Evolutionary conservation across 2,329 filamentous ascomycete species (phyloP).

Genomic region (Colletotrichum acutatum): DNA sequence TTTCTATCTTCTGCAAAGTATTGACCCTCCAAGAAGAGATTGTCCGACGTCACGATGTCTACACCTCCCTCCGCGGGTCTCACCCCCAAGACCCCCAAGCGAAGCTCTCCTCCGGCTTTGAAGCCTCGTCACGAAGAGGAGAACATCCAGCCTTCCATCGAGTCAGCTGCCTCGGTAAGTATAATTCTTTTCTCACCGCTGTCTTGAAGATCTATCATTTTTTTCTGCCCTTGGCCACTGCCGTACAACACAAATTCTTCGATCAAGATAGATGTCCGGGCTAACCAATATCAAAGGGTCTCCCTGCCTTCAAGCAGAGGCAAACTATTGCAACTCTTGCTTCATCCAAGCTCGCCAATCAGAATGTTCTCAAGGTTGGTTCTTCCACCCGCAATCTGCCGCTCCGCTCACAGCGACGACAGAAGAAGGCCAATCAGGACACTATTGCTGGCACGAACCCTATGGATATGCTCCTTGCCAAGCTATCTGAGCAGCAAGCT

Average conservation of each 20-base stretch:
- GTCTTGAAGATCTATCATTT: not conserved
- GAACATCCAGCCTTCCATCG: conserved; percentile 23
- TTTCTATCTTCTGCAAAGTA: conserved; percentile 29
- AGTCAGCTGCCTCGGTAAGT: conserved; percentile 17
- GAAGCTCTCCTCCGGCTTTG: conserved; percentile 29
- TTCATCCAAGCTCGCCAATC: conserved; percentile 66
- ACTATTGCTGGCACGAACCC: conserved; percentile 55
- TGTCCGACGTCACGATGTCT: conserved; percentile 26
- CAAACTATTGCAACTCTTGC: conserved; percentile 59
- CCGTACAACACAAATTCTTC: not conserved
- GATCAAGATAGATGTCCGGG: not conserved
- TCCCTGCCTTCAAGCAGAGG: conserved; percentile 41
- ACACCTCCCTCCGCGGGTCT: conserved; percentile 19
- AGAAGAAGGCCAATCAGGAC: conserved; percentile 61
- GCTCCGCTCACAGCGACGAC: conserved; percentile 48
- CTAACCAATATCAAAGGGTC: not conserved
- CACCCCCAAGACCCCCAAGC: conserved; percentile 27
- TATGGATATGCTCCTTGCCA: conserved; percentile 80
- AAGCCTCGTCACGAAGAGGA: conserved; percentile 39
- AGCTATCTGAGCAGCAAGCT: conserved; percentile 77
- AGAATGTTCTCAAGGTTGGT: conserved; percentile 63
- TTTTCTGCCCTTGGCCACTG: not conserved
- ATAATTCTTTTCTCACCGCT: not conserved
- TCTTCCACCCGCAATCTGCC: conserved; percentile 1
- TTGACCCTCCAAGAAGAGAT: conserved; percentile 6